Evolutionary conservation across 2,329 filamentous ascomycete species (phyloP).

Genomic region (Talaromyces rugulosus): DNA sequence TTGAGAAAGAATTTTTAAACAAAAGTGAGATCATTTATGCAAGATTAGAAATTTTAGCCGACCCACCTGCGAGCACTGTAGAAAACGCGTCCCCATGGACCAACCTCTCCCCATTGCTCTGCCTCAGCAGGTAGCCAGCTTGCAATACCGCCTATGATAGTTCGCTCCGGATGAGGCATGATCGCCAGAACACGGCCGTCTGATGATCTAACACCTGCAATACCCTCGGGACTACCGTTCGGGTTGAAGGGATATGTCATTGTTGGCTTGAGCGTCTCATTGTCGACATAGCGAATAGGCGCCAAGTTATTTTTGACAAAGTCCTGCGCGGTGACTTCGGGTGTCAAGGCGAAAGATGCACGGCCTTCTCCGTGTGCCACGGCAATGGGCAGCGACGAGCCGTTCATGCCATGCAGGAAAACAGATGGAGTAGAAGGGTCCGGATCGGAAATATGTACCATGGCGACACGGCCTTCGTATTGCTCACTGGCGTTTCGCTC

Average conservation of each 20-base stretch:
- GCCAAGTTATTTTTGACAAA: slow-evolving; percentile 66
- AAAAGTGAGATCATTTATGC: neutral
- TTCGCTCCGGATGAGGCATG: slow-evolving; percentile 95
- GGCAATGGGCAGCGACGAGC: slow-evolving; percentile 75
- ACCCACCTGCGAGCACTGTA: slow-evolving; percentile 86
- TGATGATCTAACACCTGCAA: slow-evolving; percentile 71
- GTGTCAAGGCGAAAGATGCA: slow-evolving; percentile 62
- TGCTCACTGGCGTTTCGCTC: slow-evolving; percentile 80
- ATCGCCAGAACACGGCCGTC: slow-evolving; percentile 80
- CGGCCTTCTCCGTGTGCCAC: slow-evolving; percentile 90
- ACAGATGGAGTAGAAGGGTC: slow-evolving; percentile 59
- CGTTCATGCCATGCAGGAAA: slow-evolving; percentile 85
- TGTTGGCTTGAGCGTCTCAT: slow-evolving; percentile 64
- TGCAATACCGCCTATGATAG: slow-evolving; percentile 71
- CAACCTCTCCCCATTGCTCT: slow-evolving; percentile 71
- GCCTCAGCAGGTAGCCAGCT: slow-evolving; percentile 67
- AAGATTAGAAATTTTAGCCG: slow-evolving; percentile 37
- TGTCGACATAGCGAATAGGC: slow-evolving; percentile 81
- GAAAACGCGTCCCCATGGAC: slow-evolving; percentile 83
- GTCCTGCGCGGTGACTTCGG: slow-evolving; percentile 37
- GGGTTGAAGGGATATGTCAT: slow-evolving; percentile 85
- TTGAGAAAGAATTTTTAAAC: neutral
- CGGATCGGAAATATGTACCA: slow-evolving; percentile 73
- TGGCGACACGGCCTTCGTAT: slow-evolving; percentile 82
- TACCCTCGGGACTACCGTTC: slow-evolving; percentile 77